Evolutionary conservation across 495 filamentous ascomycete species (phyloP).

Genomic region (Parmelia sp.): DNA sequence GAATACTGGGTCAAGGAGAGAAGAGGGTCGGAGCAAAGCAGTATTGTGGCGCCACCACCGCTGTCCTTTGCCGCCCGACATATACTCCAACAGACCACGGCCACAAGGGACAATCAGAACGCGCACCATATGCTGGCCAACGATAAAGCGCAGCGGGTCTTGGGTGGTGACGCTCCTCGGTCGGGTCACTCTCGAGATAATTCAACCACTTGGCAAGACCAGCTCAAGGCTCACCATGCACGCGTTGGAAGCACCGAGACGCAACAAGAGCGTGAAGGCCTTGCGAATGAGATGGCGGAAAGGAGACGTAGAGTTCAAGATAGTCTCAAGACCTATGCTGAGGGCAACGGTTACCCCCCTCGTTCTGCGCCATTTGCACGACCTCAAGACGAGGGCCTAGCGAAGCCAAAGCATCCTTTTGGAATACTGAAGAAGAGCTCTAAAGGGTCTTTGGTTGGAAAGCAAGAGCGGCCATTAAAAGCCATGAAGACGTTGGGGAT

Average conservation of each 20-base stretch:
- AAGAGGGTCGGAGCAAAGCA: slow-evolving; percentile 5
- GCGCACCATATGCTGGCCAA: slow-evolving; percentile 25
- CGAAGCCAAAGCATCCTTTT: slow-evolving; percentile 52
- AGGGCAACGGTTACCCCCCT: slow-evolving; percentile 56
- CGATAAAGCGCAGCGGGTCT: slow-evolving; percentile 26
- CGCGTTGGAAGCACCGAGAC: slow-evolving; percentile 55
- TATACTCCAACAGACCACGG: slow-evolving; percentile 31
- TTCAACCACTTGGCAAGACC: slow-evolving; percentile 25
- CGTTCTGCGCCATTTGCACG: slow-evolving; percentile 41
- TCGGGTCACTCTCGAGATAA: slow-evolving; percentile 16
- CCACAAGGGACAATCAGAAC: slow-evolving; percentile 27
- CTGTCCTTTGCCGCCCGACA: slow-evolving; percentile 30
- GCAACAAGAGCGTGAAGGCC: slow-evolving; percentile 65
- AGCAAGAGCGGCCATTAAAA: slow-evolving; percentile 48
- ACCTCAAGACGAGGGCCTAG: slow-evolving; percentile 39
- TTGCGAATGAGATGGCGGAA: slow-evolving; percentile 72
- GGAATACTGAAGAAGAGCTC: slow-evolving; percentile 64
- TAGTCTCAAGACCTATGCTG: slow-evolving; percentile 66
- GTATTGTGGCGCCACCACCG: slow-evolving; percentile 19
- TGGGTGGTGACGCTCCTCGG: slow-evolving; percentile 26
- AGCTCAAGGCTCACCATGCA: slow-evolving; percentile 34
- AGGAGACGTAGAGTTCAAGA: slow-evolving; percentile 73
- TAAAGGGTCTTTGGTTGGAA: slow-evolving; percentile 51
- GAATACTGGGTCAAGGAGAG: slow-evolving; percentile 31
- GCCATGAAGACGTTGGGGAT: slow-evolving; percentile 68